Percentiles rank a stretch among this genome's conserved stretches.
Evolutionary conservation across 2,329 filamentous ascomycete species (phyloP).

Genomic region (Neobulgaria alba): DNA sequence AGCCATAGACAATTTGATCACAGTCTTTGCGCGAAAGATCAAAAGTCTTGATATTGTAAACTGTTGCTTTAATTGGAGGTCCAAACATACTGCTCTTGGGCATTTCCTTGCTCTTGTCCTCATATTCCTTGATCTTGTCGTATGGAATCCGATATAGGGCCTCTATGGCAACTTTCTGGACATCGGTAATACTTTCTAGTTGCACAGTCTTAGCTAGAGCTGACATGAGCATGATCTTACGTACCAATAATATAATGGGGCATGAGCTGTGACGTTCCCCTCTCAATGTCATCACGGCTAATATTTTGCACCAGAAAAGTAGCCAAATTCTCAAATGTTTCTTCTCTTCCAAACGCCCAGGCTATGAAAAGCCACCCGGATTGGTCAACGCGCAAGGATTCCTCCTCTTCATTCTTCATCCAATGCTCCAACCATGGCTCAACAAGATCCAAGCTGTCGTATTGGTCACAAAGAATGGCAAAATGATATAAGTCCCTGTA

Average conservation of each 20-base stretch:
- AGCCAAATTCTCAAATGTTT: not conserved
- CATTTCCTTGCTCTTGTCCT: not conserved
- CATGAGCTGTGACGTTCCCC: not conserved
- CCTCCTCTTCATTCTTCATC: constrained; percentile 3
- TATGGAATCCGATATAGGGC: not conserved
- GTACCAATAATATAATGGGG: not conserved
- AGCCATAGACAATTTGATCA: not conserved
- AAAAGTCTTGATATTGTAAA: too few species aligned
- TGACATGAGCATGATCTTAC: not conserved
- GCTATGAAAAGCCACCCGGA: not conserved
- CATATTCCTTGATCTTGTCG: not conserved
- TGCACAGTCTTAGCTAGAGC: not conserved
- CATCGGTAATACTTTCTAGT: not conserved
- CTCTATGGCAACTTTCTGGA: not conserved
- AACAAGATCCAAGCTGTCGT: constrained; percentile 6
- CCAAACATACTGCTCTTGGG: not conserved
- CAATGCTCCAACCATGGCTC: constrained; percentile 9
- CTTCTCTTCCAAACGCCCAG: not conserved
- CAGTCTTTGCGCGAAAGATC: too few species aligned
- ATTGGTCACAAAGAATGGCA: constrained; percentile 9
- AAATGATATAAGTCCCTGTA: constrained; percentile 2
- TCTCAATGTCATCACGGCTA: not conserved
- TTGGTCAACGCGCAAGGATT: not conserved
- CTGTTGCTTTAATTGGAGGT: too few species aligned
- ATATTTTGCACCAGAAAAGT: not conserved